Percentiles rank a stretch among this genome's conserved stretches.
These are phyloP conservation scores for Trifolium fragiferum DNA, from an alignment of 306 rosid species.

Conservation along the genomic window DNA sequence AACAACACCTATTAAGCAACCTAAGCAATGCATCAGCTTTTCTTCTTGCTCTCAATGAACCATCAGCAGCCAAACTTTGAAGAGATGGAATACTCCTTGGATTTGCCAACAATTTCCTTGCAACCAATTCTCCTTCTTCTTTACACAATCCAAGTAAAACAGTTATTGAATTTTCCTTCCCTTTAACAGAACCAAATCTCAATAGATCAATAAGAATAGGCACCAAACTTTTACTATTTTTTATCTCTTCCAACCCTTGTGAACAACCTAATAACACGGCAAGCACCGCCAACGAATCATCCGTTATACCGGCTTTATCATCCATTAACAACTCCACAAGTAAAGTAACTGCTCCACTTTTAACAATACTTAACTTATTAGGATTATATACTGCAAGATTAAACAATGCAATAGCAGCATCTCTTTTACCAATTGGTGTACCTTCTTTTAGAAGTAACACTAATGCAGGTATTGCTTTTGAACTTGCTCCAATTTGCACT, in stretches of 20 bases:
- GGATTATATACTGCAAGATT: conserved; percentile 77
- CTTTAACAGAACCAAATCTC: conserved; percentile 87
- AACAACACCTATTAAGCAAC: conserved; percentile 78
- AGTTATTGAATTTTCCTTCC: conserved; percentile 82
- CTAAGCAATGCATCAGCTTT: conserved; percentile 88
- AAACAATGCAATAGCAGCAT: conserved; percentile 79
- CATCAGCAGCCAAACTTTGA: conserved; percentile 73
- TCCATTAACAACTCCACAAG: conserved; percentile 76
- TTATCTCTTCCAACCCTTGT: conserved; percentile 74
- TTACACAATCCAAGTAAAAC: conserved; percentile 81
- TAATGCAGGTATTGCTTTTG: conserved; percentile 74
- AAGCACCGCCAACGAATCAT: conserved; percentile 74
- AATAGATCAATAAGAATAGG: conserved; percentile 84
- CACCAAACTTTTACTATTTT: conserved; percentile 65
- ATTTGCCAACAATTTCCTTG: conserved; percentile 67
- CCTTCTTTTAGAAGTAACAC: conserved; percentile 86
- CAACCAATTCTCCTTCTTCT: conserved; percentile 84
- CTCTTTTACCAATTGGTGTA: conserved; percentile 73
- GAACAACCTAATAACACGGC: conserved; percentile 71
- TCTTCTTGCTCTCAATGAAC: conserved; percentile 79
- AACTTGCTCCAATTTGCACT: conserved; percentile 63
- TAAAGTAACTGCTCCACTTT: conserved; percentile 64
- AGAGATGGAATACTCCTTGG: conserved; percentile 86
- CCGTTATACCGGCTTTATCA: conserved; percentile 84
- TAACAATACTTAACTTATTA: conserved; percentile 65